Evolutionary conservation across 2,329 filamentous ascomycete genomes (phyloP), one percentile per base, ranked within the genome.

Genomic region (Colletotrichum aenigma): DNA sequence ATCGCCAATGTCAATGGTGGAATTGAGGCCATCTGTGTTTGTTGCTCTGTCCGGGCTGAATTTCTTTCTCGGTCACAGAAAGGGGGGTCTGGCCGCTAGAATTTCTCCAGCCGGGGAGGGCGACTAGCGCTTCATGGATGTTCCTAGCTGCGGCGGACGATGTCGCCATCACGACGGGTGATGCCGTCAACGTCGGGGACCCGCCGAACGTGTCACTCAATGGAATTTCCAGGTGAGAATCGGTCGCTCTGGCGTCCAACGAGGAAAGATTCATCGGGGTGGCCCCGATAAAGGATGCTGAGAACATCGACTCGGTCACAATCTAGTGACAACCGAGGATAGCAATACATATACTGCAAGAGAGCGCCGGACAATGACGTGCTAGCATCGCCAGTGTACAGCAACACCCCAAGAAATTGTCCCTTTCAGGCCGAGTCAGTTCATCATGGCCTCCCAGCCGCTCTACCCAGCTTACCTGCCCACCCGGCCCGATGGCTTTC

Each of bases 391-490:
- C 21, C 60, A 13, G n/a, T 13, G 60, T 0, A 62, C n/a, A 48
- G 15, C 18, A 48, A 48, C 6, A 48, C 18, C 18, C 38, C 6
- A 24, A 26, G 30, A 13, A 12, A n/a, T 36, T 6, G 15, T 28
- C 6, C 7, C 16, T 28, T 28, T 7, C 7, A 28, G 55, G 9
- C n/a, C 52, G 32, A 68, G 56, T 48, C 67, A 68, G 56, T 32
- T 30, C 74, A 70, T 21, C 62, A 80, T 81, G 79, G 34, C 79
- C 72, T 78, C 82, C 2, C 75, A 78, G 13, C 82, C 82, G 7
- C 60, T 83, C 8, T 84, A 84, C 72, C 81, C 82, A 52, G 78
- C 79, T 8, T 84, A 84, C 58, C 77, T 84, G 10, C 82, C 82
- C 30, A 84, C 81, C 32, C 78, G 82, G 64, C 79, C 81, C 0